Percentiles rank a stretch among this genome's conserved stretches.
phyloP scores from a whole-genome alignment of 2,329 filamentous ascomycete species.

The Cephalotrichum gorgonifer region DNA sequence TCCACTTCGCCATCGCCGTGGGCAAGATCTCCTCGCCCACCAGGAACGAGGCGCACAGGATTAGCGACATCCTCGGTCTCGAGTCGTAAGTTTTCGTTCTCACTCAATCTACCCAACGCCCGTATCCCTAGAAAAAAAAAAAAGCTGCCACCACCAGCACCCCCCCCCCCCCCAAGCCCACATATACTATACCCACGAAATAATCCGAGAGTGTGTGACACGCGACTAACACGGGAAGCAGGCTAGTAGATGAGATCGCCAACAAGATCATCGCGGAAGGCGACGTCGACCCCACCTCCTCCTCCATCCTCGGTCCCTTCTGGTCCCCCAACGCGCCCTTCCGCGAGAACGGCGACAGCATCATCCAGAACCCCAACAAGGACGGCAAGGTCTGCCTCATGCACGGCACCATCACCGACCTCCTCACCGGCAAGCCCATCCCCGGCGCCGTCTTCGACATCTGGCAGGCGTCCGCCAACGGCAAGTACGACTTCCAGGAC shows the following conservation, averaged over 20 bases:
- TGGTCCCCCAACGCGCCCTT: constrained; percentile 68
- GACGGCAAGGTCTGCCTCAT: constrained; percentile 53
- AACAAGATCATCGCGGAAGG: constrained; percentile 53
- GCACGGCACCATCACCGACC: constrained; percentile 58
- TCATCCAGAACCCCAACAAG: constrained; percentile 52
- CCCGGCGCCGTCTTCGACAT: constrained; percentile 62
- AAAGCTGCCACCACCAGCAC: background rate
- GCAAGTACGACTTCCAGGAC: constrained; percentile 69
- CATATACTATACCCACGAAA: background rate
- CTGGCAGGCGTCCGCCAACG: constrained; percentile 68
- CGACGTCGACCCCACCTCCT: constrained; percentile 56
- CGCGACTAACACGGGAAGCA: constrained; percentile 14
- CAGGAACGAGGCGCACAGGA: constrained; percentile 63
- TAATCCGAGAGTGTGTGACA: background rate
- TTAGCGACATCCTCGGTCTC: constrained; percentile 64
- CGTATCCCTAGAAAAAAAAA: background rate
- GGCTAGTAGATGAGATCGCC: constrained; percentile 56
- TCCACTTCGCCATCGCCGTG: constrained; percentile 65
- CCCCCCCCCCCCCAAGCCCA: no score
- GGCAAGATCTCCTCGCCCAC: constrained; percentile 58
- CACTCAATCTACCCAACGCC: background rate
- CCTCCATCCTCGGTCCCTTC: constrained; percentile 68
- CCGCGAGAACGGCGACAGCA: constrained; percentile 53
- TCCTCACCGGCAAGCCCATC: constrained; percentile 56
- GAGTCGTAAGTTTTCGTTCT: constrained; percentile 43